Evolutionary conservation across 148 eudicot species (phyloP).

Genomic region (Heliosperma pusillum): DNA sequence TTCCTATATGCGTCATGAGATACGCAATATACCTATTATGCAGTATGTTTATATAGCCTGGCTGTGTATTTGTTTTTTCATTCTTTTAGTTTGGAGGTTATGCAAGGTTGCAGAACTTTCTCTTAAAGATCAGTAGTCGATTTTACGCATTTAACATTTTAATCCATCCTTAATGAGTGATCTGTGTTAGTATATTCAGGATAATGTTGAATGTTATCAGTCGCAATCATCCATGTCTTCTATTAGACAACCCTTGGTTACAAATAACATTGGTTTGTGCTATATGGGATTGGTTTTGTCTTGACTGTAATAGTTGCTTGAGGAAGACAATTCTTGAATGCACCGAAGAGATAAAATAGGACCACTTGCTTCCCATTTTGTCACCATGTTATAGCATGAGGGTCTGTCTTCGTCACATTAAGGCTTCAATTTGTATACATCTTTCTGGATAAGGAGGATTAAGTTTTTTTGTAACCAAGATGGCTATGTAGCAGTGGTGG

Average conservation of each 20-base stretch:
- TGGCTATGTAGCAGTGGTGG: not conserved
- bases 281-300: not conserved
- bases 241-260: not conserved
- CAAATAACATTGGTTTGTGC: not conserved
- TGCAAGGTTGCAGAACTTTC: too few species aligned
- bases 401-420: not conserved
- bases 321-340: not conserved
- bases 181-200: not conserved
- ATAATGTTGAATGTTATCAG: not conserved
- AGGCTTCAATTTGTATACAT: not conserved
- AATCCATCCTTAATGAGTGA: too few species aligned
- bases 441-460: not conserved
- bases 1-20: not conserved
- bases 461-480: not conserved
- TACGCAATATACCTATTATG: not conserved
- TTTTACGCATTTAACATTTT: too few species aligned
- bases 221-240: not conserved
- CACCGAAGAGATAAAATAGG: not conserved
- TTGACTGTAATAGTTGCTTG: not conserved
- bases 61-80: not conserved
- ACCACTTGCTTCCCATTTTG: not conserved
- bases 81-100: too few species aligned
- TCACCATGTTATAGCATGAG: not conserved
- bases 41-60: not conserved
- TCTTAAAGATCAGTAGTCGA: too few species aligned